Evolutionary conservation across 306 rosid genomes (phyloP), one percentile per base, ranked within the genome.

Genomic region (Carpinus fangiana): DNA sequence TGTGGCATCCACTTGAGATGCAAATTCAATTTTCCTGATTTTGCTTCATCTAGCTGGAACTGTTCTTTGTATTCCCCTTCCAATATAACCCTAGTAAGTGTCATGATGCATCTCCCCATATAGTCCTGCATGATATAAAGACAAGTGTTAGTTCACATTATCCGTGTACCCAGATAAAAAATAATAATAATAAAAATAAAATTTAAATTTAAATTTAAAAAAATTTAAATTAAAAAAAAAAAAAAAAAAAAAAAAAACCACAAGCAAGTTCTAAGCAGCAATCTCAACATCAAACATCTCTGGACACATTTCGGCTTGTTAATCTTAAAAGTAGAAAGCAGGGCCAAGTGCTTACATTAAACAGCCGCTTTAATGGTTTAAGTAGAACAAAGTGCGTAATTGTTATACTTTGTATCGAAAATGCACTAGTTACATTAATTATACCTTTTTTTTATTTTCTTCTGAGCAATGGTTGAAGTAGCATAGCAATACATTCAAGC

Each of bases 1-100:
- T 90, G 99, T 0, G 99, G 93, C 90, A 85, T 78, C 99, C 99
- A 95, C 88, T 90, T 95, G 74, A 95, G 98, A 74, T 89, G 87
- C 87, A 95, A 70, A 60, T 89, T 93, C 86, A 95, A 76, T 77
- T 71, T 82, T 64, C 99, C 99, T 45, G 99, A 90, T 81, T 90
- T 95, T 14, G 96, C 93, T 70, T 88, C 92, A 10, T 93, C 98
- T 31, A 95, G 86, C 82, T 85, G 86, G 81, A 87, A 91, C 28
- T 88, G 77, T 18, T 93, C 98, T 75, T 88, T 88, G 84, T 86
- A 91, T 86, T 93, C 99, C 65, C 96, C 98, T 70, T 95, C 98
- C 79, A 95, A 12, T 60, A 93, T 87, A 53, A 93, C 99, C 87
- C 84, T 89, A 3, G 99, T 93, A 57, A 95, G 97, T 20, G 98